Percentiles rank a stretch among this genome's conserved stretches.
phyloP scores from a whole-genome alignment of 176 grass and related monocot genomes.

The Carex myosuroides region DNA sequence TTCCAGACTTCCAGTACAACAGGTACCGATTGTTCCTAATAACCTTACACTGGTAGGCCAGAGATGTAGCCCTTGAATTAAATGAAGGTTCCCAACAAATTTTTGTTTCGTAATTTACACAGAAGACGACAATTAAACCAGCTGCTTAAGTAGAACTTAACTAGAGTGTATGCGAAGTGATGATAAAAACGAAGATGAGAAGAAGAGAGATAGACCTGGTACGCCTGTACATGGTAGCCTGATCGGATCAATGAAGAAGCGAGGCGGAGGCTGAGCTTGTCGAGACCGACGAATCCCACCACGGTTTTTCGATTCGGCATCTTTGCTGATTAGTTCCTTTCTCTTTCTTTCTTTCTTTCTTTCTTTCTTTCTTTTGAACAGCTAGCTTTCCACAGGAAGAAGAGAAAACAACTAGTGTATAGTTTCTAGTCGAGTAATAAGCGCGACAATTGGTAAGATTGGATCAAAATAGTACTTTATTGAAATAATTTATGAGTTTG shows the following conservation, averaged over 20 bases:
- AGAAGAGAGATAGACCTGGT: background rate
- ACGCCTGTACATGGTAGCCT: slow-evolving; percentile 42
- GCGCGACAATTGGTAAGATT: no score
- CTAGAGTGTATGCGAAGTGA: background rate
- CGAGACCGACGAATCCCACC: slow-evolving; percentile 65
- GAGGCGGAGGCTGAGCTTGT: slow-evolving; percentile 35
- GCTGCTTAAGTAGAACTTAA: background rate
- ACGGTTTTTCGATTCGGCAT: background rate
- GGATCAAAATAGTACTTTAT: no score
- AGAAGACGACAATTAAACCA: background rate
- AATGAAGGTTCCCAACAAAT: background rate
- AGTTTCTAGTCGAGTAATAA: no score
- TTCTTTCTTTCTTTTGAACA: background rate
- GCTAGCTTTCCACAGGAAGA: background rate
- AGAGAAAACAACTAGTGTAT: background rate
- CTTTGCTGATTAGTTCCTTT: background rate
- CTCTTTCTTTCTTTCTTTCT: background rate
- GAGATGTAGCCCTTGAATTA: background rate
- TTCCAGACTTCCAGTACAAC: background rate
- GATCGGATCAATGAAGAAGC: slow-evolving; percentile 54
- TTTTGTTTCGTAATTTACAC: background rate
- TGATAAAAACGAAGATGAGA: background rate
- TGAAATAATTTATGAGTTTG: no score
- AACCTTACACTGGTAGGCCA: background rate
- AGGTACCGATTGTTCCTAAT: background rate